Conservation (phyloP, 352 stramenopile species). For the Globisporangium parvum region DNA sequence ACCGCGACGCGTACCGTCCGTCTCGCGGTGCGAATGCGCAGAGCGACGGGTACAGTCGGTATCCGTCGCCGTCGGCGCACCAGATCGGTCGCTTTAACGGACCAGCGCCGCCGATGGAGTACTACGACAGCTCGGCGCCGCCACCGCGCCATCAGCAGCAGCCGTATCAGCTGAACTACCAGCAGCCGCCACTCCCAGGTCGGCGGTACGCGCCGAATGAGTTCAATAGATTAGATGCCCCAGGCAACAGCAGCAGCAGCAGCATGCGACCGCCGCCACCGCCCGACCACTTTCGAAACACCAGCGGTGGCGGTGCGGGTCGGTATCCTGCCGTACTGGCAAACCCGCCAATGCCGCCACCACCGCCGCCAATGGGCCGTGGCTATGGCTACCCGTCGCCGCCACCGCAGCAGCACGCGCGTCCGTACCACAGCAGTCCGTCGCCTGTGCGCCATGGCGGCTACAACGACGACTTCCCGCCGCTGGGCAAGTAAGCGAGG, state of each 20-base stretch:
- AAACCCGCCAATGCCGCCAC: conserved; percentile 21
- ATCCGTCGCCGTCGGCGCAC: conserved; percentile 6
- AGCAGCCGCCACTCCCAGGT: conserved; percentile 26
- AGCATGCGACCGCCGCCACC: conserved; percentile 25
- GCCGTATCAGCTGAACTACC: conserved; percentile 4
- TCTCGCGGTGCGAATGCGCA: conserved; percentile 10
- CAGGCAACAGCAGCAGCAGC: conserved; percentile 1
- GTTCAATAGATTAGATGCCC: conserved; percentile 56
- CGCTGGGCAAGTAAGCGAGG: conserved; percentile 37
- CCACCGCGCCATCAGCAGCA: conserved; percentile 5
- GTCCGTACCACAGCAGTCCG: conserved; percentile 5
- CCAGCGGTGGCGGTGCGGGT: conserved; percentile 7
- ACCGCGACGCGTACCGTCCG: conserved; percentile 63
- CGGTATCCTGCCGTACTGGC: conserved; percentile 22
- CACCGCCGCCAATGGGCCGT: conserved; percentile 17
- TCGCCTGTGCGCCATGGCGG: conserved; percentile 14
- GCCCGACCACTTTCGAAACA: conserved; percentile 29
- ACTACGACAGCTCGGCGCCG: conserved; percentile 1
- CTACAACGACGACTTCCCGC: conserved; percentile 73
- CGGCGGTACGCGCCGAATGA: conserved; percentile 24
- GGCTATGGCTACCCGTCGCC: conserved; percentile 9
- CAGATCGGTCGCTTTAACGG: conserved; percentile 7
- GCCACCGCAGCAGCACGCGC: conserved; percentile 4
- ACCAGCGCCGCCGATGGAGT: conserved; percentile 11
- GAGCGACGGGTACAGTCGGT: conserved; percentile 23